Conservation (phyloP, 1,139 yeast genomes). For the Hyphopichia pseudoburtonii region DNA sequence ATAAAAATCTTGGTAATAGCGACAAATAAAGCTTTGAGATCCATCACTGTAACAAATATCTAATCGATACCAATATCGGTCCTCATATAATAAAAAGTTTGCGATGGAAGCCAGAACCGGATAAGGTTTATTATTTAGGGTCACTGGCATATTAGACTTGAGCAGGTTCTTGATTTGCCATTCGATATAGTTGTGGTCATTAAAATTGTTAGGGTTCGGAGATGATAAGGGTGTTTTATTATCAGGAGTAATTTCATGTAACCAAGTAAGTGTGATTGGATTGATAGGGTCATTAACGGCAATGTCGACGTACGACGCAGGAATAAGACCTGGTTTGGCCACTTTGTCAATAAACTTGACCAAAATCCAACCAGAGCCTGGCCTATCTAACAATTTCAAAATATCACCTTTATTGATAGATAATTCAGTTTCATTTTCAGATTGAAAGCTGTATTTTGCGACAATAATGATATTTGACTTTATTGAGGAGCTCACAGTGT, state of each 20-base stretch:
- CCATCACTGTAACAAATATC: conserved; percentile 36
- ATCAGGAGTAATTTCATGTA: conserved; percentile 18
- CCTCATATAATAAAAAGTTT: conserved; percentile 34
- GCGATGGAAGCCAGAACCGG: conserved; percentile 34
- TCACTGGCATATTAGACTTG: conserved; percentile 17
- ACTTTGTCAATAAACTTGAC: conserved; percentile 44
- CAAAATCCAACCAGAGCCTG: conserved; percentile 44
- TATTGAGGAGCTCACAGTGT: conserved; percentile 9
- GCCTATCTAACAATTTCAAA: conserved; percentile 37
- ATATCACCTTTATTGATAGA: conserved; percentile 40
- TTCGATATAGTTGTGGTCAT: conserved; percentile 13
- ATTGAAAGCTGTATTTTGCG: conserved; percentile 34
- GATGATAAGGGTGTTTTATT: not conserved
- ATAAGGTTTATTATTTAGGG: conserved; percentile 32
- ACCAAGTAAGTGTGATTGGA: conserved; percentile 41
- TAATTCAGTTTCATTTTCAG: conserved; percentile 36
- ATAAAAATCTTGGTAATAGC: conserved; percentile 47
- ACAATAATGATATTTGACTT: conserved; percentile 38
- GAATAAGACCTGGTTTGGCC: conserved; percentile 38
- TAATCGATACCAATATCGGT: conserved; percentile 44
- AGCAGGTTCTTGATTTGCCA: conserved; percentile 12
- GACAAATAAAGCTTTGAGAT: conserved; percentile 29
- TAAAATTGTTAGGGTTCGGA: conserved; percentile 7
- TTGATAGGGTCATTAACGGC: conserved; percentile 41
- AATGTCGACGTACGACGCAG: conserved; percentile 45